Conservation (phyloP, 192 early-diverging fungal species). For the Entophlyctis luteolus region DNA sequence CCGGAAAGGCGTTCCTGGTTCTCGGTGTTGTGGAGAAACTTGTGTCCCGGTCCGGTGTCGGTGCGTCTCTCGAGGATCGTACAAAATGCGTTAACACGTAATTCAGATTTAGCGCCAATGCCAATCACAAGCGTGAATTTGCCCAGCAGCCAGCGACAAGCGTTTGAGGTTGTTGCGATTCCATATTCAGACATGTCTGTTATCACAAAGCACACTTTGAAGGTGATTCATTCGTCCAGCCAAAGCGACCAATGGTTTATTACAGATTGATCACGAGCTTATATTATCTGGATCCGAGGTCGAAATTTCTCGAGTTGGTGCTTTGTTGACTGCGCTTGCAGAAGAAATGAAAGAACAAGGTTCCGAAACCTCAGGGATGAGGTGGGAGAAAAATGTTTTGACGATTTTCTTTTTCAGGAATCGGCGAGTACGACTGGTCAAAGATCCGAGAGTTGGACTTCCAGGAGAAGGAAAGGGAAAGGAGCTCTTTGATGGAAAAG, state of each 20-base stretch:
- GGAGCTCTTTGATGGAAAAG: conserved; percentile 44
- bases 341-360: conserved; percentile 29
- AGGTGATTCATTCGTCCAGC: too few species aligned
- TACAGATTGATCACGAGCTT: conserved; percentile 5
- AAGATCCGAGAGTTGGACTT: conserved; percentile 87
- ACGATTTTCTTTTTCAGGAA: not conserved
- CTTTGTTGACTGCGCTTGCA: conserved; percentile 9
- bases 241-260: conserved; percentile 2
- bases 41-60: too few species aligned
- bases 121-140: conserved; percentile 51
- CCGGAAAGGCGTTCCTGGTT: conserved; percentile 28
- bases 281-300: too few species aligned
- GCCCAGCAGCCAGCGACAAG: conserved; percentile 31
- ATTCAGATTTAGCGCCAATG: conserved; percentile 47
- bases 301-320: conserved; percentile 6
- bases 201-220: conserved; percentile 53
- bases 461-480: conserved; percentile 67
- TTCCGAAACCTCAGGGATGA: not conserved
- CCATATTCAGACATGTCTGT: conserved; percentile 52
- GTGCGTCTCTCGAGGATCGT: too few species aligned
- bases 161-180: conserved; percentile 41
- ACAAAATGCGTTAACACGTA: too few species aligned
- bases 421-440: conserved; percentile 74
- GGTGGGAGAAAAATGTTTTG: not conserved
- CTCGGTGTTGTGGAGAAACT: conserved; percentile 31